Conservation (phyloP, 805 yeast genomes). For the Sporopachydermia quercuum region DNA sequence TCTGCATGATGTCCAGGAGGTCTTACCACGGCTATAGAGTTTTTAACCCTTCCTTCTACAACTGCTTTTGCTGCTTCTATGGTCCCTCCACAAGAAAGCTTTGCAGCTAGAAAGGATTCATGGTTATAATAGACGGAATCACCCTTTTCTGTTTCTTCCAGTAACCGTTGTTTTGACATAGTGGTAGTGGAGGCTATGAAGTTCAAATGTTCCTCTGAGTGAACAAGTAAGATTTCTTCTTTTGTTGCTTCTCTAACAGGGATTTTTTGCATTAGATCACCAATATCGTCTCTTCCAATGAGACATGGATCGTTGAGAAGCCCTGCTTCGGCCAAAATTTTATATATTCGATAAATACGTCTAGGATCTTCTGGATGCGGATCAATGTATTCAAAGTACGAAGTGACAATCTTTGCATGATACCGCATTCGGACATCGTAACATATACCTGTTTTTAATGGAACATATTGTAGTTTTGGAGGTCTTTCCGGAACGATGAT, state of each 20-base stretch:
- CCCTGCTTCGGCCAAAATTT: slow-evolving; percentile 88
- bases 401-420: slow-evolving; percentile 87
- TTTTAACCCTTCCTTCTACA: slow-evolving; percentile 81
- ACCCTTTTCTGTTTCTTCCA: slow-evolving; percentile 77
- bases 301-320: slow-evolving; percentile 66
- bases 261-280: slow-evolving; percentile 74
- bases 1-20: slow-evolving; percentile 99
- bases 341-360: slow-evolving; percentile 85
- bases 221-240: slow-evolving; percentile 80
- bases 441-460: slow-evolving; percentile 81
- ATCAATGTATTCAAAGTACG: slow-evolving; percentile 85
- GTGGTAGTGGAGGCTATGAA: slow-evolving; percentile 60
- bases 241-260: slow-evolving; percentile 81
- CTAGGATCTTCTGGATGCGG: slow-evolving; percentile 99
- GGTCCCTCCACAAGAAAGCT: slow-evolving; percentile 90
- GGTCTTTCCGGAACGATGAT: slow-evolving; percentile 34
- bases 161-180: slow-evolving; percentile 62
- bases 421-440: slow-evolving; percentile 96
- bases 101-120: slow-evolving; percentile 77
- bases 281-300: slow-evolving; percentile 59
- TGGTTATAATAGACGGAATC: slow-evolving; percentile 93
- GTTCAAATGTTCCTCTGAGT: slow-evolving; percentile 63
- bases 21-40: slow-evolving; percentile 85
- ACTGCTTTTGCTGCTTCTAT: slow-evolving; percentile 95
- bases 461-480: slow-evolving; percentile 58